Evolutionary conservation across 129 eudicot species (phyloP).

Genomic region (Helianthus tuberosus): DNA sequence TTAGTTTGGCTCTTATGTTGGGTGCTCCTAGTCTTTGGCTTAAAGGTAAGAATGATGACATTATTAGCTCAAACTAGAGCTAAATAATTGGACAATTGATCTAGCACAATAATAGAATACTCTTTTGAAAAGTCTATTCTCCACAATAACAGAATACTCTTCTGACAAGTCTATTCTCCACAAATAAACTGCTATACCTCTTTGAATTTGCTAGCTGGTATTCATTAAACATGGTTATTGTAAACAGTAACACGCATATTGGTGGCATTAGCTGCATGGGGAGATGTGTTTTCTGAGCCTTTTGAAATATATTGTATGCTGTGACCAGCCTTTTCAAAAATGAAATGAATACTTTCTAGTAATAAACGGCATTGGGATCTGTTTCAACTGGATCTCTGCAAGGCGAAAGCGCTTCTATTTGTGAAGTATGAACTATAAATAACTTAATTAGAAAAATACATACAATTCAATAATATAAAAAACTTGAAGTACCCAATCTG

Average conservation of each 20-base stretch:
- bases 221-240: background rate
- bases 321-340: background rate
- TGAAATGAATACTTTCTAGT: background rate
- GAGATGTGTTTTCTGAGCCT: background rate
- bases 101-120: slow-evolving; percentile 7
- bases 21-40: slow-evolving; percentile 3
- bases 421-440: too few relatives aligned
- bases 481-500: too few relatives aligned
- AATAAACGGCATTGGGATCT: background rate
- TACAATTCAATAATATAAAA: too few relatives aligned
- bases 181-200: background rate
- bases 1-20: background rate
- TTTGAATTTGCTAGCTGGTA: background rate
- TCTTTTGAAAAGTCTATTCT: slow-evolving; percentile 10
- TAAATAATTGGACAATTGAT: background rate
- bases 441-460: too few relatives aligned
- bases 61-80: background rate
- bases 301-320: background rate
- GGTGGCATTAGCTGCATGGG: background rate
- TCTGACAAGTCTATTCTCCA: slow-evolving; percentile 3
- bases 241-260: background rate
- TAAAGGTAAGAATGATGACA: background rate
- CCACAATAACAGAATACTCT: background rate
- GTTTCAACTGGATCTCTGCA: background rate
- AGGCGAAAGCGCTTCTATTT: too few relatives aligned